Evolutionary conservation across 495 filamentous ascomycete species (phyloP).

Genomic region (Penicillium steckii): DNA sequence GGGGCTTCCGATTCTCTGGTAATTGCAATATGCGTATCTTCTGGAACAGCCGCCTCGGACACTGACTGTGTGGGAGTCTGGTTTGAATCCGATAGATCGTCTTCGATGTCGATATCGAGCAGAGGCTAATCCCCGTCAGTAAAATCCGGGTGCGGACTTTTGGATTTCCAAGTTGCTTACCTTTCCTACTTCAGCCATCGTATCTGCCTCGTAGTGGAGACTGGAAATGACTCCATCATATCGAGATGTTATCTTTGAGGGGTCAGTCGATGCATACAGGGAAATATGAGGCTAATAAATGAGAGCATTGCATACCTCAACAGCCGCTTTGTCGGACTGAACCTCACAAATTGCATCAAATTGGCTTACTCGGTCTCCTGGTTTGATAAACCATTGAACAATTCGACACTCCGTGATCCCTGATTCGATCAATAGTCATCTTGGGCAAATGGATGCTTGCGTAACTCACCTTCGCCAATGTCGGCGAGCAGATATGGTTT

Average conservation of each 20-base stretch:
- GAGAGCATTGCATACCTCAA: not conserved
- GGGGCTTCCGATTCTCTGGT: not conserved
- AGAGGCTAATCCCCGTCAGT: not conserved
- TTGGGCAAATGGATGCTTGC: not conserved
- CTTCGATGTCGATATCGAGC: not conserved
- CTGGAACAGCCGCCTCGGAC: not conserved
- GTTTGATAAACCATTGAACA: not conserved
- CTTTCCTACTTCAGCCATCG: not conserved
- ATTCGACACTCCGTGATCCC: conserved; percentile 1
- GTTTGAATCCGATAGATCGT: not conserved
- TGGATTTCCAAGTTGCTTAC: not conserved
- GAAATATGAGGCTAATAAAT: not conserved
- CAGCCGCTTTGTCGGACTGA: conserved; percentile 1
- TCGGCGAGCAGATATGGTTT: conserved; percentile 2
- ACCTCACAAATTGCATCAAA: conserved; percentile 3
- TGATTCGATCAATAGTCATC: not conserved
- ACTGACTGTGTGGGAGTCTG: not conserved
- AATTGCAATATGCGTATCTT: not conserved
- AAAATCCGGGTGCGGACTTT: not conserved
- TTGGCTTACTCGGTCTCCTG: not conserved
- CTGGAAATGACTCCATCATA: not conserved
- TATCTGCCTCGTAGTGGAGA: not conserved
- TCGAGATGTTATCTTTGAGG: not conserved
- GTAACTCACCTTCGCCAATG: conserved; percentile 1
- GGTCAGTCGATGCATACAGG: not conserved